Base-by-base conservation (phyloP, 2,329 filamentous ascomycete genomes). In the Clarireedia homoeocarpa region DNA sequence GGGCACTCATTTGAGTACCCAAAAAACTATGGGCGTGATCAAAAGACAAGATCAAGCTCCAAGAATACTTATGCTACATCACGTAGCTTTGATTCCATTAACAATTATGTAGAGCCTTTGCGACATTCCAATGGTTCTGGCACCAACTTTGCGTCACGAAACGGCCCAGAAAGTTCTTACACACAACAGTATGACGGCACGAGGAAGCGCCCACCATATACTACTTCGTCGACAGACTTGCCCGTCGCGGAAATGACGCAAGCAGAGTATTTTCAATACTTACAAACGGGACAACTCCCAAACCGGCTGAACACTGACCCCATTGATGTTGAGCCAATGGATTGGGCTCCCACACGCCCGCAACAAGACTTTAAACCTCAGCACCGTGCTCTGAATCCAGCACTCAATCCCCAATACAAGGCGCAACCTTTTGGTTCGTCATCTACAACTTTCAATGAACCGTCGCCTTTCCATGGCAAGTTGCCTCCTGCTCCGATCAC, bases 401-500 rank as follows among this genome's bases (percentile, higher is more conserved):
- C 47, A 69, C 74, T 38, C 62, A 73, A 15, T 68, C 73, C 44
- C 12, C 50, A 58, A 56, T 74, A 45, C 62, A 71, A 70, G 61
- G 75, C 71, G 64, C 52, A 66, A 47, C 48, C 55, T n/a, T 68
- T 68, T 42, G 58, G 61, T 15, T 34, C 48, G 23, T 40, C 27
- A 4, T n/a, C 27, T 14, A 27, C 27, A 20, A 24, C 53, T 20
- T 55, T 51, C 6, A 44, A 44, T 2, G 44, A 61, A 26, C 45
- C 62, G 12, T 62, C 61, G 9, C 81, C 84, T 1, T 90, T 91
- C 66, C 85, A 83, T 76, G 86, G 83, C 71, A 83, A 79, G 57
- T 77, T 90, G 2, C 88, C 88, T 4, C 77, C 84, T 0, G 84
- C 85, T 1, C 87, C 88, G 14, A 80, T 77, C 14, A 80, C 78